Conservation (phyloP, 345 rosid genomes). For the Gossypium thurberi region DNA sequence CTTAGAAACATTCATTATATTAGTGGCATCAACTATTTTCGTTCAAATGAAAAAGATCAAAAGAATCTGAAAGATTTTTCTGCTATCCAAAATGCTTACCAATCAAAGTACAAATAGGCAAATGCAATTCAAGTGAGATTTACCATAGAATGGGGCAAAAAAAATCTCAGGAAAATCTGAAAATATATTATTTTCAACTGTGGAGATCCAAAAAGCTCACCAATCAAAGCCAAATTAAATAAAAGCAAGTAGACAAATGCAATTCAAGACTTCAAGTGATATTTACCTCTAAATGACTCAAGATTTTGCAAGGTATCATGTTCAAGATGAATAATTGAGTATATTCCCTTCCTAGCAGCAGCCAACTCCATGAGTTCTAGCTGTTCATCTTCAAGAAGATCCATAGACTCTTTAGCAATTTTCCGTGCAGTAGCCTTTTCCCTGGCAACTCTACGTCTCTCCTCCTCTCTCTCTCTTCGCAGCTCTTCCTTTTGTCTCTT, state of each 20-base stretch:
- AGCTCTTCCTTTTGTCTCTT: constrained; percentile 79
- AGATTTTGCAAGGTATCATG: constrained; percentile 81
- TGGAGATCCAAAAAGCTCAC: neutral
- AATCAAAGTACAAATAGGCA: neutral
- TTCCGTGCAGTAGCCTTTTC: constrained; percentile 97
- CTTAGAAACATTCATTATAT: neutral
- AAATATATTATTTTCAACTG: neutral
- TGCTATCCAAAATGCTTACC: neutral
- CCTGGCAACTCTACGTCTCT: constrained; percentile 75
- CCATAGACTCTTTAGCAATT: constrained; percentile 97
- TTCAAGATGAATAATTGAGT: constrained; percentile 72
- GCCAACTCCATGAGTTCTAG: constrained; percentile 98
- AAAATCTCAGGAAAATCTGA: neutral
- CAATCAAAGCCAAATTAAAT: neutral
- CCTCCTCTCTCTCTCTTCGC: constrained; percentile 80
- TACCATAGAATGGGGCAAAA: neutral
- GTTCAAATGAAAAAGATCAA: neutral
- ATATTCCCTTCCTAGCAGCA: constrained; percentile 72
- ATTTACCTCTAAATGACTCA: constrained; percentile 72
- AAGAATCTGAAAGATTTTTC: neutral
- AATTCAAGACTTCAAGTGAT: neutral
- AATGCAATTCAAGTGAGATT: neutral
- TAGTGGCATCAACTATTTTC: neutral
- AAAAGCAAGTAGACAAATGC: neutral
- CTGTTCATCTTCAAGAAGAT: constrained; percentile 97